Evolutionary conservation across 805 yeast species (phyloP), one percentile per base, ranked within the genome.

Genomic region (Pichia paraexigua): DNA sequence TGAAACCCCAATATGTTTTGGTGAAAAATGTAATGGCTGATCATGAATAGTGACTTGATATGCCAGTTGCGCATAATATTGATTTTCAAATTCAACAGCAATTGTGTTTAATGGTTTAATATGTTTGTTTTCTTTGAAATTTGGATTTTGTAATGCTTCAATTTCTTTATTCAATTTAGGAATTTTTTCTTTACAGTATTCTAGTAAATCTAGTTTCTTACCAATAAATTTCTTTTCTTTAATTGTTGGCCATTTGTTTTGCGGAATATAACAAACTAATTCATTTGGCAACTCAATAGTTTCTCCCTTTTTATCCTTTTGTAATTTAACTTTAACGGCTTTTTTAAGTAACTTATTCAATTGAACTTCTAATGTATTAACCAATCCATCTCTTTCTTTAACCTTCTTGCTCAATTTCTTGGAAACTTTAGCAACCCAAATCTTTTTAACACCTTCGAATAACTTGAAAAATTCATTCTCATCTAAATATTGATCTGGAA

Each of bases 391-490:
- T 64, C 98, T 82, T 59, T 78, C 71, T 18, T 69, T 63, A 35
- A 87, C 85, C 59, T 77, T 75, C 35, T 72, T 67, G 9, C 72
- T 79, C 52, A 92, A 74, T 40, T 75, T 68, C 51, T 75, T 63
- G 50, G 75, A 66, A 55, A 80, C 82, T 63, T 96, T 78, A 28
- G 91, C 82, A 44, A 90, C 82, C 82, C 90, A 87, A 46, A 92
- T 85, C 55, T 80, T 74, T 61, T 80, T 85, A 41, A 89, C 96
- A 56, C 96, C 96, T 43, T 80, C 83, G 62, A 89, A 91, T 52
- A 91, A 64, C 63, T 83, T 83, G 59, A 78, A 73, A 54, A 92
- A 79, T 49, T 87, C 89, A 51, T 76, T 73, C 63, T 85, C 95
- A 63, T 81, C 82, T 52, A 88, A 71, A 60, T 80, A 79, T 52